These are phyloP conservation scores for Psilocybe sp. DNA, from an alignment of 768 basidiomycete species.

Conservation along the genomic window DNA sequence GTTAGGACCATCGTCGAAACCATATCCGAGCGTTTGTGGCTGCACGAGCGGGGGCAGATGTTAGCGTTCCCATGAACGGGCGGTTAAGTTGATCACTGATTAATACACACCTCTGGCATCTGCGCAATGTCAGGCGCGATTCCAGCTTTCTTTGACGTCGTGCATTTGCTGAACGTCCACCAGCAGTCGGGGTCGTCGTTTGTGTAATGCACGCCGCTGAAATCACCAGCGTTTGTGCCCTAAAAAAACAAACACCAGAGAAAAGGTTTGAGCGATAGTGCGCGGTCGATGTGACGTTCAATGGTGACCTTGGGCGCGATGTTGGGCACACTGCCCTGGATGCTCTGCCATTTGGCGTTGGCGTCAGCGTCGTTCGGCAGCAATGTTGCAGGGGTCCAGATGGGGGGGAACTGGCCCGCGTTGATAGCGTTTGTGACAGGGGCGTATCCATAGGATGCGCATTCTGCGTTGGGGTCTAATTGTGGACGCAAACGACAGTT, in stretches of 20 bases:
- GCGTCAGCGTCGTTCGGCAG: slow-evolving; percentile 40
- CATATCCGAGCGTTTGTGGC: slow-evolving; percentile 57
- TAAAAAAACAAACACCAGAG: slow-evolving; percentile 5
- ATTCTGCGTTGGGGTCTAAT: slow-evolving; percentile 28
- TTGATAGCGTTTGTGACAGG: slow-evolving; percentile 27
- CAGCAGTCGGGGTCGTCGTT: slow-evolving; percentile 50
- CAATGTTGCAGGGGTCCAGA: slow-evolving; percentile 43
- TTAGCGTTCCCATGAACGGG: neutral
- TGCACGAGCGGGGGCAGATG: slow-evolving; percentile 13
- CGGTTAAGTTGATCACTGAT: no score
- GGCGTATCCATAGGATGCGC: slow-evolving; percentile 39
- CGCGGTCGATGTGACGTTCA: neutral
- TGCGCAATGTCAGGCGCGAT: slow-evolving; percentile 40
- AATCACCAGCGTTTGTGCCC: slow-evolving; percentile 24
- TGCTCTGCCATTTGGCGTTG: slow-evolving; percentile 37
- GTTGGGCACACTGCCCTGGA: slow-evolving; percentile 43
- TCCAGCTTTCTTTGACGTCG: slow-evolving; percentile 42
- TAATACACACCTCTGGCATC: slow-evolving; percentile 43
- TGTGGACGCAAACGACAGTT: neutral
- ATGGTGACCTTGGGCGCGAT: slow-evolving; percentile 40
- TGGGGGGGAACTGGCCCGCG: slow-evolving; percentile 34
- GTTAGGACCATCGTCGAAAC: slow-evolving; percentile 65
- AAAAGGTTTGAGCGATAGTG: neutral
- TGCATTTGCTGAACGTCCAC: slow-evolving; percentile 45
- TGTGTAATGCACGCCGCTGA: slow-evolving; percentile 32